A percentile compares a stretch with the other conserved stretches of the same genome.
phyloP scores from a whole-genome alignment of 2,329 filamentous ascomycete species.

The Helicocarpus griseus region DNA sequence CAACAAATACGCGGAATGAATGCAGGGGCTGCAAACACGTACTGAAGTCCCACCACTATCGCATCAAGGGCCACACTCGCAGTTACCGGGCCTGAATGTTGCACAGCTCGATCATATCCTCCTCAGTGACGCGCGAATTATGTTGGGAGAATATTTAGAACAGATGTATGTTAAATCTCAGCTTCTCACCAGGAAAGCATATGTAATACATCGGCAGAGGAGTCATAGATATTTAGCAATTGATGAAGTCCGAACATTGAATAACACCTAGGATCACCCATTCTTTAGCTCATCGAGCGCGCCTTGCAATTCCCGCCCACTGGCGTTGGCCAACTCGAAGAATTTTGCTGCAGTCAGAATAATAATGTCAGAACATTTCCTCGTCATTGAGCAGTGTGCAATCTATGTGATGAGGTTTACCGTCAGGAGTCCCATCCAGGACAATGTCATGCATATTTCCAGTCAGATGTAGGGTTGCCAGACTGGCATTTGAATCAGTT shows the following conservation, averaged over 20 bases:
- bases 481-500: constrained; percentile 17
- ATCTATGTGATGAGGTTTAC: constrained; percentile 9
- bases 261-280: constrained; percentile 12
- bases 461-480: constrained; percentile 16
- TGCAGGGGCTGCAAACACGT: too few species aligned
- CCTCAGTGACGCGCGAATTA: too few species aligned
- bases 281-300: constrained; percentile 15
- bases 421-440: constrained; percentile 18
- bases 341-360: constrained; percentile 14
- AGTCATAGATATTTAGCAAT: too few species aligned
- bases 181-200: too few species aligned
- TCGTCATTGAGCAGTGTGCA: constrained; percentile 1
- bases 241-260: not conserved
- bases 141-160: too few species aligned
- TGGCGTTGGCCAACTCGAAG: constrained; percentile 14
- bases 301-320: constrained; percentile 10
- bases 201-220: too few species aligned
- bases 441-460: constrained; percentile 21
- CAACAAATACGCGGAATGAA: too few species aligned
- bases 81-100: too few species aligned
- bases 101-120: too few species aligned
- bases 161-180: too few species aligned
- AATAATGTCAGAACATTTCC: constrained; percentile 9
- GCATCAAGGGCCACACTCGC: too few species aligned
- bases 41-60: too few species aligned